Evolutionary conservation across 768 basidiomycete genomes (phyloP).

Genomic region (Brasilioporus rufonigricans): DNA sequence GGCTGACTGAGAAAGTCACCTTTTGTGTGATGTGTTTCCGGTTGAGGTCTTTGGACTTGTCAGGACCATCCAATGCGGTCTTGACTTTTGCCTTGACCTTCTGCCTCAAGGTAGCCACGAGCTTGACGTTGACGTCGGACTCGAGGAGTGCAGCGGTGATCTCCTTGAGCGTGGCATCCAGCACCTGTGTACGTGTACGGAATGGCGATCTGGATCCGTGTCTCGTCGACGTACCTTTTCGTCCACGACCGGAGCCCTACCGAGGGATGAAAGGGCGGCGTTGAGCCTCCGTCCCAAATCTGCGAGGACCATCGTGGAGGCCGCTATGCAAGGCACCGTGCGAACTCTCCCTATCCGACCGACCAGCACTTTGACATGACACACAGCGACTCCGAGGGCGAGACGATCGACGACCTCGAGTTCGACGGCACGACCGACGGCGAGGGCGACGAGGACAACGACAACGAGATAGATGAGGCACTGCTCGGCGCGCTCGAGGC

Average conservation of each 20-base stretch:
- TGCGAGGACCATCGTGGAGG: conserved; percentile 81
- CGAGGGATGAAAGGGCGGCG: conserved; percentile 87
- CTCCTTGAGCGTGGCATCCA: conserved; percentile 93
- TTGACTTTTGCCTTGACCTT: conserved; percentile 93
- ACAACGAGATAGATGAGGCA: conserved; percentile 57
- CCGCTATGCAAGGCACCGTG: conserved; percentile 19
- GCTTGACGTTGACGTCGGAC: conserved; percentile 97
- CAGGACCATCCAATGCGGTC: conserved; percentile 66
- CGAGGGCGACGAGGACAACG: conserved; percentile 45
- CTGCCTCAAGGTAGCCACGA: conserved; percentile 81
- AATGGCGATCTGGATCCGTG: background rate
- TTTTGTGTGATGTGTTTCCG: conserved; percentile 90
- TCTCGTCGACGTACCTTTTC: conserved; percentile 63
- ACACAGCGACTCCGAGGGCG: conserved; percentile 63
- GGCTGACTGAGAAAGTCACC: conserved; percentile 39
- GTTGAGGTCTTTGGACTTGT: conserved; percentile 77
- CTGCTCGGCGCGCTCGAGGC: conserved; percentile 57
- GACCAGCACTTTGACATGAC: conserved; percentile 36
- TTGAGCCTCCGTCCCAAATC: conserved; percentile 95
- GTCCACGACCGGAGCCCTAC: conserved; percentile 82
- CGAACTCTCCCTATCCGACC: conserved; percentile 19
- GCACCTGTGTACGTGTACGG: conserved; percentile 53
- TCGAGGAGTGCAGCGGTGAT: conserved; percentile 92
- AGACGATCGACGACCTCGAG: conserved; percentile 57
- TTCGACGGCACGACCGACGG: conserved; percentile 47